A percentile compares a stretch with the other conserved stretches of the same genome.
Evolutionary conservation across 495 filamentous ascomycete species (phyloP).

Genomic region (Aspergillus funiculosus): DNA sequence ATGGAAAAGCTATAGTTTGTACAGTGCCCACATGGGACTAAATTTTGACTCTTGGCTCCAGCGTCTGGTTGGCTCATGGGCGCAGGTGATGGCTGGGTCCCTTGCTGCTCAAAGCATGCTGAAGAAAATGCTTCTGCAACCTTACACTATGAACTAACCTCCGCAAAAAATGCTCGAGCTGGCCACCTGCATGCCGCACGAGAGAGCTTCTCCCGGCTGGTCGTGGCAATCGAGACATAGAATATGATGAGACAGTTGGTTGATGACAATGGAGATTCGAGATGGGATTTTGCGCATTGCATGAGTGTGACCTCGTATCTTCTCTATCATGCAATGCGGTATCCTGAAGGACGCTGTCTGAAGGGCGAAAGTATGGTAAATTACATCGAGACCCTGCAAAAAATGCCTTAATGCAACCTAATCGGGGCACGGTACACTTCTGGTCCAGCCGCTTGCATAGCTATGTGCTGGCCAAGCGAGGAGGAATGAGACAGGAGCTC

Average conservation of each 20-base stretch:
- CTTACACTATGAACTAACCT: slow-evolving; percentile 7
- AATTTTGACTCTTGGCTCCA: neutral
- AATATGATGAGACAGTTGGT: neutral
- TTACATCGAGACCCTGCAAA: neutral
- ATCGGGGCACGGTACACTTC: neutral
- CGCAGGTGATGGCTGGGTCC: no score
- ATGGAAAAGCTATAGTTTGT: neutral
- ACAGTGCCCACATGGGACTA: slow-evolving; percentile 6
- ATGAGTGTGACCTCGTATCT: no score
- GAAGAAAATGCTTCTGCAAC: slow-evolving; percentile 10
- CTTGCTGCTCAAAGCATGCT: slow-evolving; percentile 16
- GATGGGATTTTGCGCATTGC: no score
- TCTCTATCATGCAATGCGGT: no score
- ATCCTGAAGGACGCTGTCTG: neutral
- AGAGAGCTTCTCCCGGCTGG: neutral
- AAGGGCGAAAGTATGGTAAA: neutral
- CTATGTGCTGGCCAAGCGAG: slow-evolving; percentile 10
- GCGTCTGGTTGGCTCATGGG: no score
- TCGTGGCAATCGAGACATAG: neutral
- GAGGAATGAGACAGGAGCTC: slow-evolving; percentile 17
- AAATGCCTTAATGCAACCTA: slow-evolving; percentile 12
- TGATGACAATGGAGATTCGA: neutral
- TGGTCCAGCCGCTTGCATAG: slow-evolving; percentile 10
- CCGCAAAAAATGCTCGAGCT: slow-evolving; percentile 6
- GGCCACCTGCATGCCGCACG: slow-evolving; percentile 16